Conservation (phyloP, 2,329 filamentous ascomycete species). For the Orbilia oligospora region DNA sequence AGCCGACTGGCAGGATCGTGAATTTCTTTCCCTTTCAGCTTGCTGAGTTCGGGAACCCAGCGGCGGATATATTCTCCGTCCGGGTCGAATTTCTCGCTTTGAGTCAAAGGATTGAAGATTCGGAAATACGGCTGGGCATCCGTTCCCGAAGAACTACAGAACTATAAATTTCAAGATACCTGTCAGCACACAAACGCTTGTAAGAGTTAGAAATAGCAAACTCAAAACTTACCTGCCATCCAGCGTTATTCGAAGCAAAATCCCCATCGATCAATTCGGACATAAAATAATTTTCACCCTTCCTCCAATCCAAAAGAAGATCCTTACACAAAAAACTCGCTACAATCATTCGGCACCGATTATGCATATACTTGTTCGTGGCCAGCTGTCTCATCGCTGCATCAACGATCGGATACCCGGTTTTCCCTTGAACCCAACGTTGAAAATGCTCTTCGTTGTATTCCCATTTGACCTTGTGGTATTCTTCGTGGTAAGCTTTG, state of each 20-base stretch:
- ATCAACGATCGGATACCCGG: slow-evolving; percentile 86
- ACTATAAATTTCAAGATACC: slow-evolving; percentile 21
- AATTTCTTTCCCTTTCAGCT: slow-evolving; percentile 74
- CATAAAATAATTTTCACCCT: slow-evolving; percentile 87
- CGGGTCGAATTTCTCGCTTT: slow-evolving; percentile 88
- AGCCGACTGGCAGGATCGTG: slow-evolving; percentile 84
- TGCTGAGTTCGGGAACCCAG: slow-evolving; percentile 83
- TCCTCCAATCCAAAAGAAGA: slow-evolving; percentile 84
- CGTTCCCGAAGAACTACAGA: slow-evolving; percentile 57
- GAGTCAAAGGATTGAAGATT: slow-evolving; percentile 87
- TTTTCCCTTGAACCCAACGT: slow-evolving; percentile 81
- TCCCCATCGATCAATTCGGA: slow-evolving; percentile 83
- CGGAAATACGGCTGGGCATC: slow-evolving; percentile 92
- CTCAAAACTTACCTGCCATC: slow-evolving; percentile 72
- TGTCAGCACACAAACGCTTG: not conserved
- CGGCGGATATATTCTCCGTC: slow-evolving; percentile 83
- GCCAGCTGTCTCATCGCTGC: slow-evolving; percentile 86
- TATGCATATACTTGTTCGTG: slow-evolving; percentile 82
- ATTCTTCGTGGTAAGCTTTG: slow-evolving; percentile 86
- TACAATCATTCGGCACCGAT: slow-evolving; percentile 86
- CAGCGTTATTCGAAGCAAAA: slow-evolving; percentile 82
- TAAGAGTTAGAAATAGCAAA: slow-evolving; percentile 64
- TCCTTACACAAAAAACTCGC: slow-evolving; percentile 86
- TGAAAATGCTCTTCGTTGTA: slow-evolving; percentile 78
- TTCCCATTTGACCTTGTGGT: slow-evolving; percentile 84